These are phyloP conservation scores for Malassezia sp. DNA, from an alignment of 1,284 basidiomycete genomes.

Conservation along the genomic window DNA sequence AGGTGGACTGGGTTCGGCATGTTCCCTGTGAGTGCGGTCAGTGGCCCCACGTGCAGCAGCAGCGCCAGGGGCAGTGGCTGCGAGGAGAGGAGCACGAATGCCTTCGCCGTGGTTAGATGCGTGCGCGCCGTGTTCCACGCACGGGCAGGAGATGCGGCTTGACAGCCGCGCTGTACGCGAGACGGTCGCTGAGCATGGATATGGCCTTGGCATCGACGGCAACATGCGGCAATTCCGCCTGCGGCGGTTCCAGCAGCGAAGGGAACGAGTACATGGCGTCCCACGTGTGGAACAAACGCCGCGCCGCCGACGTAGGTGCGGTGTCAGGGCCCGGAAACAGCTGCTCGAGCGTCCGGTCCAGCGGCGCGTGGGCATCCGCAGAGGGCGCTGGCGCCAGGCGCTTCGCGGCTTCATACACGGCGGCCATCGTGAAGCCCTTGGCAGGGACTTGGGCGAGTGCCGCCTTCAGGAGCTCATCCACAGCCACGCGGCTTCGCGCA, in stretches of 20 bases:
- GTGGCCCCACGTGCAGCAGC: too few relatives aligned
- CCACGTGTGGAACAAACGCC: constrained; percentile 13
- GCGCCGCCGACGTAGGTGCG: constrained; percentile 8
- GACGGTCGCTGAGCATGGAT: constrained; percentile 8
- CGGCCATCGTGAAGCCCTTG: constrained; percentile 6
- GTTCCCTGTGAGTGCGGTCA: neutral
- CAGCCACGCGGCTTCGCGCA: constrained; percentile 3
- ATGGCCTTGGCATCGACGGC: too few relatives aligned
- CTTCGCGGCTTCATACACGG: neutral
- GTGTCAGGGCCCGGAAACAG: constrained; percentile 13
- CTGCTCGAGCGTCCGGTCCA: constrained; percentile 5
- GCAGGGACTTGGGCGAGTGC: constrained; percentile 2
- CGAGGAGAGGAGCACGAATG: neutral
- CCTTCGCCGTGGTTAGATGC: neutral
- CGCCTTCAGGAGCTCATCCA: neutral
- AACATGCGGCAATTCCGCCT: too few relatives aligned
- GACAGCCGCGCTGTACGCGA: neutral
- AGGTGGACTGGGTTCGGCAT: constrained; percentile 7
- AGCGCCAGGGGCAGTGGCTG: too few relatives aligned
- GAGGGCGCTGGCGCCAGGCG: neutral
- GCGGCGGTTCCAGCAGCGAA: too few relatives aligned
- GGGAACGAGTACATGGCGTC: too few relatives aligned
- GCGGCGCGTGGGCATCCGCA: neutral
- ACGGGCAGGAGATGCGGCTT: constrained; percentile 8
- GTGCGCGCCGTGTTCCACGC: too few relatives aligned